These are phyloP conservation scores for Dictyostelium firmibasis DNA, from an alignment of 78 protist species.

Conservation along the genomic window DNA sequence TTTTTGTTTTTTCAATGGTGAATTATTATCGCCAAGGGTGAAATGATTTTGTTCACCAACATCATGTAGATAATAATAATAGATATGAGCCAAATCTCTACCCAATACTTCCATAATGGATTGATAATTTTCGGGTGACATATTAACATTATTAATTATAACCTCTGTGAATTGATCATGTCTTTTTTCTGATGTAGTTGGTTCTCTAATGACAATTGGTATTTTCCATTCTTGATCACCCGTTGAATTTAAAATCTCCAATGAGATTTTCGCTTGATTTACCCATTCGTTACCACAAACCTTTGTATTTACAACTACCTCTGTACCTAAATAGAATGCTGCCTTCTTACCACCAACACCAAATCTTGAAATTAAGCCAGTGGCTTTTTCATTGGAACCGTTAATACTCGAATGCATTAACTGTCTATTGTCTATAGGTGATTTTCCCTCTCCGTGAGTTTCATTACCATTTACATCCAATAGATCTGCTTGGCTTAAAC, in stretches of 20 bases:
- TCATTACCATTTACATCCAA: not conserved
- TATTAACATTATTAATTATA: not conserved
- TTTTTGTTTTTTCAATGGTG: not conserved
- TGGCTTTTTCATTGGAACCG: not conserved
- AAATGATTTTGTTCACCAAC: not conserved
- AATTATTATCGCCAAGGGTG: not conserved
- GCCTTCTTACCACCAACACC: constrained; percentile 84
- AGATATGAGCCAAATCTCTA: constrained; percentile 61
- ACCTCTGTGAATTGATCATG: constrained; percentile 59
- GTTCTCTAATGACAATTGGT: constrained; percentile 48
- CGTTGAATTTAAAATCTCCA: constrained; percentile 50
- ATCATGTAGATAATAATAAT: constrained; percentile 62
- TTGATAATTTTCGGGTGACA: not conserved
- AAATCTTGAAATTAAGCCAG: constrained; percentile 76
- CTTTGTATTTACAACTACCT: constrained; percentile 47
- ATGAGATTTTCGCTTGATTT: constrained; percentile 49
- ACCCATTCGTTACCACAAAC: constrained; percentile 13
- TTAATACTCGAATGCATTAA: not conserved
- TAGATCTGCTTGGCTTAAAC: constrained; percentile 69
- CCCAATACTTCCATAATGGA: not conserved
- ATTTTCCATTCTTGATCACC: constrained; percentile 78
- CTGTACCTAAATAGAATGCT: constrained; percentile 72
- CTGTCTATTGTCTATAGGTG: not conserved
- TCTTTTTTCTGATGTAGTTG: not conserved
- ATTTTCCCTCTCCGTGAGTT: not conserved